phyloP scores from a whole-genome alignment of 176 grass and related monocot species.

The Rhynchospora tenuis region DNA sequence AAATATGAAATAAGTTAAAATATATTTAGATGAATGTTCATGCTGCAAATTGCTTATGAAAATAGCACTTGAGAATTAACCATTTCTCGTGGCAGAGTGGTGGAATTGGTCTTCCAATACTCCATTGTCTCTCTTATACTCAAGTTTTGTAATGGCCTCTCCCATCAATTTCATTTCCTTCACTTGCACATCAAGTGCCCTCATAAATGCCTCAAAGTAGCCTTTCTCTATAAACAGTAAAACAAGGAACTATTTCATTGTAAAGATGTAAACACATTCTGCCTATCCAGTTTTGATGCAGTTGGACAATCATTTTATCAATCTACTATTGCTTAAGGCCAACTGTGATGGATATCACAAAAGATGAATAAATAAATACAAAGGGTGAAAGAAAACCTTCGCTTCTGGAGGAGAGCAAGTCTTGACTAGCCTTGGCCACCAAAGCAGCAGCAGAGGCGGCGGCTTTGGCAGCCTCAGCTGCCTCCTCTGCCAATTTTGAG shows the following conservation, averaged over 20 bases:
- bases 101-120: slow-evolving; percentile 38
- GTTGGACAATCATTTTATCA: background rate
- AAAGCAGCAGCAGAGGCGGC: slow-evolving; percentile 57
- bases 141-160: slow-evolving; percentile 49
- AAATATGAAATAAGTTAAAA: background rate
- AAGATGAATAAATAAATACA: background rate
- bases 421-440: slow-evolving; percentile 69
- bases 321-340: background rate
- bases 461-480: slow-evolving; percentile 59
- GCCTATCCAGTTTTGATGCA: background rate
- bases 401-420: slow-evolving; percentile 63
- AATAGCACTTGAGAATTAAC: slow-evolving; percentile 34
- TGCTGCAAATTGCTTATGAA: background rate
- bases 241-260: background rate
- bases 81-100: slow-evolving; percentile 58
- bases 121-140: slow-evolving; percentile 38
- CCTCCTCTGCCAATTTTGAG: slow-evolving; percentile 69
- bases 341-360: background rate
- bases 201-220: slow-evolving; percentile 58
- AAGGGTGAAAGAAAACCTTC: slow-evolving; percentile 45
- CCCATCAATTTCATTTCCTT: slow-evolving; percentile 73
- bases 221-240: slow-evolving; percentile 49
- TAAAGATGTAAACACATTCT: background rate
- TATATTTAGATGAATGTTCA: slow-evolving; percentile 11
- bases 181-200: slow-evolving; percentile 68